phyloP scores from a whole-genome alignment of 306 rosid genomes.

The Alnus glutinosa region DNA sequence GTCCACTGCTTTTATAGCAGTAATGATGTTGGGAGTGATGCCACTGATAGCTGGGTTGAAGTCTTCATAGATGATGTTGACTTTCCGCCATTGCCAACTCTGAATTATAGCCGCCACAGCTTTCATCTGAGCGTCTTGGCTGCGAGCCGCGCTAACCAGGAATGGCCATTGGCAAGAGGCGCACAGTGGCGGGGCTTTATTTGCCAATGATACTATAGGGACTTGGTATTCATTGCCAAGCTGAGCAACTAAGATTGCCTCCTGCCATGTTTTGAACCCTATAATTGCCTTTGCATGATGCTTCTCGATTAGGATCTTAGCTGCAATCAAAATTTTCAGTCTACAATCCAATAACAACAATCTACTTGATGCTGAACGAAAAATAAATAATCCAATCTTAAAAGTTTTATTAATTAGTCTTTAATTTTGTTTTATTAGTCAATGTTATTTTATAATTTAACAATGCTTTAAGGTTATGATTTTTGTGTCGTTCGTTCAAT shows the following conservation, averaged over 20 bases:
- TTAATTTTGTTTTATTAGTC: too few species aligned
- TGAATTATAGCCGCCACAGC: slow-evolving; percentile 22
- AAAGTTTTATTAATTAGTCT: too few species aligned
- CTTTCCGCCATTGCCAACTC: slow-evolving; percentile 28
- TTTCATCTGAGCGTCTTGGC: slow-evolving; percentile 15
- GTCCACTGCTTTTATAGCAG: slow-evolving; percentile 13
- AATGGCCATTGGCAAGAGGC: slow-evolving; percentile 6
- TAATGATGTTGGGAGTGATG: neutral
- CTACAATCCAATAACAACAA: too few species aligned
- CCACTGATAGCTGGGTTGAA: neutral
- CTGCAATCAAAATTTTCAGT: slow-evolving; percentile 4
- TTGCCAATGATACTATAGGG: slow-evolving; percentile 23
- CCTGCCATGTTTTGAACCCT: slow-evolving; percentile 17
- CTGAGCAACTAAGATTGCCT: neutral
- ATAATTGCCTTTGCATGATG: slow-evolving; percentile 9
- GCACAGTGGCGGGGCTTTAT: slow-evolving; percentile 6
- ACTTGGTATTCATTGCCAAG: slow-evolving; percentile 7
- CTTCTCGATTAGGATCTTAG: slow-evolving; percentile 4
- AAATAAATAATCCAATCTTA: too few species aligned
- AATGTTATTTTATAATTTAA: too few species aligned
- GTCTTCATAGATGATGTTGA: slow-evolving; percentile 28
- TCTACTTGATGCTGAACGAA: too few species aligned
- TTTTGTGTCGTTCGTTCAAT: too few species aligned
- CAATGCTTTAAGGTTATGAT: too few species aligned
- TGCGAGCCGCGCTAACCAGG: slow-evolving; percentile 18